A percentile compares a stretch with the other conserved stretches of the same genome.
Conservation (phyloP, 2,329 filamentous ascomycete genomes). For the Colletotrichum zoysiae region DNA sequence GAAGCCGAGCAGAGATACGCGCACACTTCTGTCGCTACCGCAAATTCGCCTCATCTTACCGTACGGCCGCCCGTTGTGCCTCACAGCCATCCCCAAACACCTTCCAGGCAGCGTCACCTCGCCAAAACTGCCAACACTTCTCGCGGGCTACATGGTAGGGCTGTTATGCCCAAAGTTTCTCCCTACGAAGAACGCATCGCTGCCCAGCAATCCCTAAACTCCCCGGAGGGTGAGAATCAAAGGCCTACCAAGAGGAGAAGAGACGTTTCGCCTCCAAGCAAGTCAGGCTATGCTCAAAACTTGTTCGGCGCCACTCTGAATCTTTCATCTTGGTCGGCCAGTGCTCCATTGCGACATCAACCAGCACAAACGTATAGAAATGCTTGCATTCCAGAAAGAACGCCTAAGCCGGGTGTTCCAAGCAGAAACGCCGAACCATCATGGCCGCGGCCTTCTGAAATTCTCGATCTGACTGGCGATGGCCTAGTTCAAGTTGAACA, state of each 20-base stretch:
- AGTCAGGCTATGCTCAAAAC: slow-evolving; percentile 63
- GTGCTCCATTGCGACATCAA: slow-evolving; percentile 22
- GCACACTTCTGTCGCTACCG: slow-evolving; percentile 46
- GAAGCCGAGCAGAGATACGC: slow-evolving; percentile 65
- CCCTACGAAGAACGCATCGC: slow-evolving; percentile 72
- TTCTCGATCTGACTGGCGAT: slow-evolving; percentile 1
- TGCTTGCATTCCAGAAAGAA: not conserved
- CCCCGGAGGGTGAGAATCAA: slow-evolving; percentile 44
- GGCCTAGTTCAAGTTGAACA: not conserved
- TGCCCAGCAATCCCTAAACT: slow-evolving; percentile 44
- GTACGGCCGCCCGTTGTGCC: not conserved
- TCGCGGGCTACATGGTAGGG: slow-evolving; percentile 57
- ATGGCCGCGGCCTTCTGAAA: not conserved
- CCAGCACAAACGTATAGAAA: not conserved
- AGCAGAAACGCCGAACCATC: not conserved
- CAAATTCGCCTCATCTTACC: slow-evolving; percentile 45
- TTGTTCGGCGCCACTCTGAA: slow-evolving; percentile 62
- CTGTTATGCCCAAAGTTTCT: slow-evolving; percentile 68
- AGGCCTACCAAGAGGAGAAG: slow-evolving; percentile 57
- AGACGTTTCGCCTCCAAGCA: slow-evolving; percentile 56
- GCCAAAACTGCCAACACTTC: slow-evolving; percentile 71
- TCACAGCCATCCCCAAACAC: slow-evolving; percentile 44
- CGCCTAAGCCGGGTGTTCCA: not conserved
- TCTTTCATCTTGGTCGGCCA: slow-evolving; percentile 46
- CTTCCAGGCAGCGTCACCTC: slow-evolving; percentile 56